These are phyloP conservation scores for Porodaedalea pini DNA, from an alignment of 1,284 basidiomycete species.

Conservation along the genomic window DNA sequence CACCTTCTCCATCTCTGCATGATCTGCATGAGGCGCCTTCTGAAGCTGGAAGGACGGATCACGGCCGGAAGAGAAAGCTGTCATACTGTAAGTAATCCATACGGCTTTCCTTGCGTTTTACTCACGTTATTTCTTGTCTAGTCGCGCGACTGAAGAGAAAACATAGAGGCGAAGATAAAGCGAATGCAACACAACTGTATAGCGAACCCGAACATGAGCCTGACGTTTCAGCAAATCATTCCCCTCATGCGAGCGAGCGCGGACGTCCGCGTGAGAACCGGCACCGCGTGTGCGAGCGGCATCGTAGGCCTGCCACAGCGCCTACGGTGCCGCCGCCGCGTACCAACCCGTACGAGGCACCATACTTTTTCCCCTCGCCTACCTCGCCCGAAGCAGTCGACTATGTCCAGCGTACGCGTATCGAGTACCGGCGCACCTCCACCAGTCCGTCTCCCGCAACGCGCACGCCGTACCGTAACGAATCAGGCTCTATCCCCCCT, in stretches of 20 bases:
- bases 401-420: slow-evolving; percentile 32
- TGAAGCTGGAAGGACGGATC: neutral
- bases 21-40: neutral
- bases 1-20: neutral
- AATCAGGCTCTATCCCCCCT: neutral
- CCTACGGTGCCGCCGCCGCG: slow-evolving; percentile 31
- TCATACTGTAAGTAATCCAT: slow-evolving; percentile 1
- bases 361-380: slow-evolving; percentile 55
- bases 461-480: neutral
- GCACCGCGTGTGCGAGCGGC: neutral
- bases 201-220: neutral
- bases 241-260: neutral
- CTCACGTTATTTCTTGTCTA: neutral
- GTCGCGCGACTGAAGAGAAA: neutral
- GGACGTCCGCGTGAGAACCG: slow-evolving; percentile 15
- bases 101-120: neutral
- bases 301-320: neutral
- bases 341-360: slow-evolving; percentile 58
- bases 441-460: neutral
- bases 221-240: neutral
- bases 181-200: neutral
- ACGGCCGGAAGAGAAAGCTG: neutral
- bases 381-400: slow-evolving; percentile 34
- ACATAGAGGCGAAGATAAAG: neutral
- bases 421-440: neutral